phyloP scores from a whole-genome alignment of 345 rosid species.

The Clausena lansium region DNA sequence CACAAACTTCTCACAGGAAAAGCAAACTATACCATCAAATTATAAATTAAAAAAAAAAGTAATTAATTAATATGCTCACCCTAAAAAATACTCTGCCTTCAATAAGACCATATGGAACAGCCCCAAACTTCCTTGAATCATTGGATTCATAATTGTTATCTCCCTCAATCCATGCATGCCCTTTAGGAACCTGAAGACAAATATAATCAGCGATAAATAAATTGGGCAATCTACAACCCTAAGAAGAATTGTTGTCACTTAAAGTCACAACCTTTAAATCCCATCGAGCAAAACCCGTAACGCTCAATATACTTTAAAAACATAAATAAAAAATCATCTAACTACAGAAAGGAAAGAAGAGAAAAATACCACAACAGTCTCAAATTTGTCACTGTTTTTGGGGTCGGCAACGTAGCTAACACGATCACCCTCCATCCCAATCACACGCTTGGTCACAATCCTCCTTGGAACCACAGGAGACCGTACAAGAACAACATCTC shows the following conservation, averaged over 20 bases:
- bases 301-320: too few relatives aligned
- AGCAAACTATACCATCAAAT: background rate
- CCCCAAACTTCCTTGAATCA: constrained; percentile 76
- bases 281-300: background rate
- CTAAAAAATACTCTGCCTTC: constrained; percentile 60
- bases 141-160: constrained; percentile 53
- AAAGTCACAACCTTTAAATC: background rate
- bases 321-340: too few relatives aligned
- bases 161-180: constrained; percentile 73
- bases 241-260: background rate
- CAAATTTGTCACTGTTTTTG: constrained; percentile 25
- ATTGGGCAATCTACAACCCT: background rate
- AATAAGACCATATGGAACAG: constrained; percentile 73
- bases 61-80: constrained; percentile 36
- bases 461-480: constrained; percentile 58
- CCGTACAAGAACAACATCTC: constrained; percentile 61
- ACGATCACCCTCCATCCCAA: constrained; percentile 62
- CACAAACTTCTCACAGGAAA: background rate
- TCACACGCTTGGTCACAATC: constrained; percentile 49
- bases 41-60: background rate
- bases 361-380: constrained; percentile 49
- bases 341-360: background rate
- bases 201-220: background rate
- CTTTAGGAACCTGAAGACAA: constrained; percentile 62
- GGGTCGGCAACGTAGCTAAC: constrained; percentile 53